These are phyloP conservation scores for Cyclostephanos tholiformis DNA, from an alignment of 108 stramenopile species.

Conservation along the genomic window DNA sequence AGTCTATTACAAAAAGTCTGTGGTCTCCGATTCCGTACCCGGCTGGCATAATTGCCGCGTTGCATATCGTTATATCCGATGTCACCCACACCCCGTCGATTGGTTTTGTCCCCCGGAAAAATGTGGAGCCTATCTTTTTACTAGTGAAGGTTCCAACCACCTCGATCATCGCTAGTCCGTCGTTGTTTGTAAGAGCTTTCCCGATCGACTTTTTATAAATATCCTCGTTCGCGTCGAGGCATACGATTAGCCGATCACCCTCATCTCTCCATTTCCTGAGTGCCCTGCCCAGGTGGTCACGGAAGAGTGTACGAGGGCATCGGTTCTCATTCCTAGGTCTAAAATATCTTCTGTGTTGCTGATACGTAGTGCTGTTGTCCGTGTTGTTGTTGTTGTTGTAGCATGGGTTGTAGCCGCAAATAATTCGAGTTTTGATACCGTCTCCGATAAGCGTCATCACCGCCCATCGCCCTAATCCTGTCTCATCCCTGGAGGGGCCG, in stretches of 20 bases:
- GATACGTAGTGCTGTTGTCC: too few relatives aligned
- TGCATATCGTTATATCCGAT: too few relatives aligned
- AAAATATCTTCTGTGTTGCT: too few relatives aligned
- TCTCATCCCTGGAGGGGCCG: too few relatives aligned
- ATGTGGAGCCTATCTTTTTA: not conserved
- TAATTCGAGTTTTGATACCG: too few relatives aligned
- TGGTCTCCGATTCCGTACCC: slow-evolving; percentile 19
- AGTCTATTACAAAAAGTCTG: not conserved
- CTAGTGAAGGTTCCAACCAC: not conserved
- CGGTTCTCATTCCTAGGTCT: not conserved
- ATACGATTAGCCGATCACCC: slow-evolving; percentile 6
- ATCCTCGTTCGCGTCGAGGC: slow-evolving; percentile 5
- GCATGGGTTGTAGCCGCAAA: too few relatives aligned
- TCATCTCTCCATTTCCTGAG: not conserved
- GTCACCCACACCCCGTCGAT: slow-evolving; percentile 11
- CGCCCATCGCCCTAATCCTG: too few relatives aligned
- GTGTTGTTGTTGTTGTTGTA: too few relatives aligned
- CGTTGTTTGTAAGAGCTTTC: not conserved
- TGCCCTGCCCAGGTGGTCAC: not conserved
- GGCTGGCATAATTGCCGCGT: not conserved
- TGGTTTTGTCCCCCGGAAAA: slow-evolving; percentile 8
- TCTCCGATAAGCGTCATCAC: not conserved
- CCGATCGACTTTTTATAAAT: not conserved
- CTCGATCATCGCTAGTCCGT: slow-evolving; percentile 5
- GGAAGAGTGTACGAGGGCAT: not conserved